phyloP scores from a whole-genome alignment of 75 land plant species.

The Pinus taeda region DNA sequence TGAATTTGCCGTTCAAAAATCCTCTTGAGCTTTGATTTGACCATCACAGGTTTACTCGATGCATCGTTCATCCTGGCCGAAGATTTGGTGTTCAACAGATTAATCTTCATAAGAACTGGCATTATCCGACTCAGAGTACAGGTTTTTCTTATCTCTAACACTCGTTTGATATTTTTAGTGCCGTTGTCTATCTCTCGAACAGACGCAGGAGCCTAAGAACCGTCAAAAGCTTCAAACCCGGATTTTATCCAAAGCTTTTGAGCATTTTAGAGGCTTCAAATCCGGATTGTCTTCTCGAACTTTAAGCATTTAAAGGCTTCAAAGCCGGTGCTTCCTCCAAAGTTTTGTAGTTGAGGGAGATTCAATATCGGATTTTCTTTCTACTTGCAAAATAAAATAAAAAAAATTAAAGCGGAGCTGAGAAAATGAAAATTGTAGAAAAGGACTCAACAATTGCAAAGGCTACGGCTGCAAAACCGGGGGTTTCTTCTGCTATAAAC shows the following conservation, averaged over 20 bases:
- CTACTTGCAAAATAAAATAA: too few species aligned
- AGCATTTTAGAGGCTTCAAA: not conserved
- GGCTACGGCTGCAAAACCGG: not conserved
- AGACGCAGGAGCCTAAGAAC: not conserved
- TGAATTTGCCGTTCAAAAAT: constrained; percentile 57
- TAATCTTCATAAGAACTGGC: not conserved
- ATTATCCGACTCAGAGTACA: constrained; percentile 1
- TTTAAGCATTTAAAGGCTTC: not conserved
- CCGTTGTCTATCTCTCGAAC: not conserved
- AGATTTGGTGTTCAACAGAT: not conserved
- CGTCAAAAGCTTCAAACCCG: not conserved
- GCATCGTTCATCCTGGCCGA: not conserved
- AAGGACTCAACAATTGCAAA: not conserved
- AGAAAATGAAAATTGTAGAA: not conserved
- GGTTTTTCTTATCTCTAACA: not conserved
- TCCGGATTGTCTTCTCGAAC: not conserved
- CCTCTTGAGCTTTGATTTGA: constrained; percentile 46
- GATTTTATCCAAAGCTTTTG: not conserved
- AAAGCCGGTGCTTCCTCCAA: not conserved
- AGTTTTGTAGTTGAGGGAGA: not conserved
- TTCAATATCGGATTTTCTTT: not conserved
- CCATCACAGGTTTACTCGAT: constrained; percentile 21
- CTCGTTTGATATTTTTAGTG: not conserved
- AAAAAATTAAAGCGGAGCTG: not conserved
- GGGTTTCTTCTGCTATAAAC: not conserved